These are phyloP conservation scores for Fusarium scirpi DNA, from an alignment of 2,329 filamentous ascomycete species.

Conservation along the genomic window DNA sequence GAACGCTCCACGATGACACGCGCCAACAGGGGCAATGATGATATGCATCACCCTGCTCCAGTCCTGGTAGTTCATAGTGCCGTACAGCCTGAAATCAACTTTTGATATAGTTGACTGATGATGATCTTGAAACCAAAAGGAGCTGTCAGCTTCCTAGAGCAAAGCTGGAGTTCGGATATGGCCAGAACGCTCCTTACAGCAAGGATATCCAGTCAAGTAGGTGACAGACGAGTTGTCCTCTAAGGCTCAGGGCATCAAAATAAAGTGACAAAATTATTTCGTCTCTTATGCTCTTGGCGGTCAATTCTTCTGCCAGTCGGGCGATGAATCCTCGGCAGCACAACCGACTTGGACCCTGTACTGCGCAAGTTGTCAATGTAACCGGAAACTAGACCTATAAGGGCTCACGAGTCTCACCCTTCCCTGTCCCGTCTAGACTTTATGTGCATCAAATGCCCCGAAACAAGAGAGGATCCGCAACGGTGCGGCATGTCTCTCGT, in stretches of 20 bases:
- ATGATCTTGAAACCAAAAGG: not conserved
- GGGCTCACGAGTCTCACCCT: not conserved
- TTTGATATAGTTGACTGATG: not conserved
- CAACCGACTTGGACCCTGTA: conserved; percentile 30
- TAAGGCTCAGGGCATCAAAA: not conserved
- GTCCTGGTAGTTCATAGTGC: not conserved
- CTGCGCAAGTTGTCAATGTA: not conserved
- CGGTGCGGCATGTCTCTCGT: conserved; percentile 28
- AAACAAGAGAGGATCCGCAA: conserved; percentile 13
- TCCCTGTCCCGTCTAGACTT: conserved; percentile 2
- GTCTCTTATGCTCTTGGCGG: not conserved
- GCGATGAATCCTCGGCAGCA: conserved; percentile 22
- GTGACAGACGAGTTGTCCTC: not conserved
- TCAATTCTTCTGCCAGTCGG: not conserved
- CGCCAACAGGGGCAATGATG: not conserved
- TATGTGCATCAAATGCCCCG: conserved; percentile 8
- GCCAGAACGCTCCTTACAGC: not conserved
- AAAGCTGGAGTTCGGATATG: conserved; percentile 1
- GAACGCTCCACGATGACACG: not conserved
- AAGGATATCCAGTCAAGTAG: conserved; percentile 2
- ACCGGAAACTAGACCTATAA: conserved; percentile 8
- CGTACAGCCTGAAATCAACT: conserved; percentile 2
- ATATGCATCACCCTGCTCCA: conserved; percentile 1
- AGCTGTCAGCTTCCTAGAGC: not conserved
- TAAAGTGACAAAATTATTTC: not conserved